Conservation (phyloP, 345 rosid species). For the Dipteronia sinensis region DNA sequence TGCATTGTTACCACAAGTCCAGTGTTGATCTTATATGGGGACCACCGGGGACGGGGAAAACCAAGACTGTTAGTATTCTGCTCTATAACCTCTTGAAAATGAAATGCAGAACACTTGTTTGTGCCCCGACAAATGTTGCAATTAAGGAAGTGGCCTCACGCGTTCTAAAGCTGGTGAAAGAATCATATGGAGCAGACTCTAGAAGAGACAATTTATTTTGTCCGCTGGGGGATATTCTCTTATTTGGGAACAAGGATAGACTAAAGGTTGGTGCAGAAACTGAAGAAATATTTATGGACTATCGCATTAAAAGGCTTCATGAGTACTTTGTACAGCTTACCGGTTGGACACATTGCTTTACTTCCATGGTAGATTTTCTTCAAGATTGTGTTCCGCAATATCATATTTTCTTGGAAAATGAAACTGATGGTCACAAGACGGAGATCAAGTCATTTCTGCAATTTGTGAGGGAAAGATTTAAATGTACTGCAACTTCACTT, state of each 20-base stretch:
- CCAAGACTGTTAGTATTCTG: conserved; percentile 39
- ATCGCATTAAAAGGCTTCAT: conserved; percentile 34
- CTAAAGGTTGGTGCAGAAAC: conserved; percentile 32
- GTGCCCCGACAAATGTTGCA: conserved; percentile 58
- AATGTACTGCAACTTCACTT: conserved; percentile 4
- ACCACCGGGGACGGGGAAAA: conserved; percentile 65
- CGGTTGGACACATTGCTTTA: conserved; percentile 31
- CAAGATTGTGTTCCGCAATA: conserved; percentile 24
- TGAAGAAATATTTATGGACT: conserved; percentile 41
- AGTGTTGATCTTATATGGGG: conserved; percentile 54
- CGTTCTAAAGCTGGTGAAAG: conserved; percentile 40
- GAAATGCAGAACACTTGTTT: conserved; percentile 44
- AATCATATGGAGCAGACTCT: conserved; percentile 12
- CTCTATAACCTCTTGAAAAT: conserved; percentile 32
- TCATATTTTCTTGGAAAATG: conserved; percentile 28
- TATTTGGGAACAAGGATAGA: conserved; percentile 46
- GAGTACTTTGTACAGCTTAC: conserved; percentile 26
- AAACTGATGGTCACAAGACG: neutral
- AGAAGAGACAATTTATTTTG: conserved; percentile 2
- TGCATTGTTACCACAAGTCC: conserved; percentile 33
- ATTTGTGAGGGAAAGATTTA: conserved; percentile 29
- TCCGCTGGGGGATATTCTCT: conserved; percentile 38
- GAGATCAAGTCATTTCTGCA: conserved; percentile 30
- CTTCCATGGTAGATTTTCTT: conserved; percentile 31
- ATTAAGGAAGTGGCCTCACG: conserved; percentile 45